A percentile compares a stretch with the other conserved stretches of the same genome.
phyloP scores from a whole-genome alignment of 2,329 filamentous ascomycete species.

The Exophiala lecanii-corni region DNA sequence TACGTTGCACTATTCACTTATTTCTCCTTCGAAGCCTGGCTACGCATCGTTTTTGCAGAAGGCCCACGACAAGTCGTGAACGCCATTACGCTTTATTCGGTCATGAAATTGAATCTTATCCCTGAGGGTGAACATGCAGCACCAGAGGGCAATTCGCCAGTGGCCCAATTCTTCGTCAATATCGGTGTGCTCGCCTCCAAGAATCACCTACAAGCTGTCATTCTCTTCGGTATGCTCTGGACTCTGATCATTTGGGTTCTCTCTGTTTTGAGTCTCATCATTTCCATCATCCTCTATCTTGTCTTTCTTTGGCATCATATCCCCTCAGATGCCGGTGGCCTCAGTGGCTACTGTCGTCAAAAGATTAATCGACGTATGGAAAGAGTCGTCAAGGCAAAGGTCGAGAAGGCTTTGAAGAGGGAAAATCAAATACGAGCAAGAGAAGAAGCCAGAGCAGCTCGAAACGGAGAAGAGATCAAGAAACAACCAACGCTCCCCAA shows the following conservation, averaged over 20 bases:
- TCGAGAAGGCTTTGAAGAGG: constrained; percentile 81
- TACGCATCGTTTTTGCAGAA: constrained; percentile 84
- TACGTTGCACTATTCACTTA: constrained; percentile 90
- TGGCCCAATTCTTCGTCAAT: constrained; percentile 79
- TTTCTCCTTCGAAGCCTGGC: constrained; percentile 77
- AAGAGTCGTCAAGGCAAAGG: constrained; percentile 77
- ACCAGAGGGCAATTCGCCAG: constrained; percentile 55
- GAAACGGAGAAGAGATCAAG: constrained; percentile 28
- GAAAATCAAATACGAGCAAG: constrained; percentile 55
- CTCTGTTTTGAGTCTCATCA: constrained; percentile 66
- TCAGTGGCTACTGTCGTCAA: constrained; percentile 80
- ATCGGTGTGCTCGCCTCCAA: constrained; percentile 66
- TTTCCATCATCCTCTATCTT: constrained; percentile 73
- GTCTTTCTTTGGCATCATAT: constrained; percentile 93
- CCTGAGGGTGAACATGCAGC: constrained; percentile 51
- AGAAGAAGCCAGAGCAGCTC: constrained; percentile 47
- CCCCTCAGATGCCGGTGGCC: constrained; percentile 70
- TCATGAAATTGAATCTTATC: constrained; percentile 72
- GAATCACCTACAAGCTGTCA: constrained; percentile 73
- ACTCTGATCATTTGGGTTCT: constrained; percentile 87
- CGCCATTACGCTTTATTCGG: constrained; percentile 78
- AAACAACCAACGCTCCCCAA: constrained; percentile 58
- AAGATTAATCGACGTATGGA: constrained; percentile 85
- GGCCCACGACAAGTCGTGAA: constrained; percentile 91
- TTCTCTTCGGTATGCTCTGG: constrained; percentile 88